Conservation (phyloP, 805 yeast genomes). For the Candida anglica region DNA sequence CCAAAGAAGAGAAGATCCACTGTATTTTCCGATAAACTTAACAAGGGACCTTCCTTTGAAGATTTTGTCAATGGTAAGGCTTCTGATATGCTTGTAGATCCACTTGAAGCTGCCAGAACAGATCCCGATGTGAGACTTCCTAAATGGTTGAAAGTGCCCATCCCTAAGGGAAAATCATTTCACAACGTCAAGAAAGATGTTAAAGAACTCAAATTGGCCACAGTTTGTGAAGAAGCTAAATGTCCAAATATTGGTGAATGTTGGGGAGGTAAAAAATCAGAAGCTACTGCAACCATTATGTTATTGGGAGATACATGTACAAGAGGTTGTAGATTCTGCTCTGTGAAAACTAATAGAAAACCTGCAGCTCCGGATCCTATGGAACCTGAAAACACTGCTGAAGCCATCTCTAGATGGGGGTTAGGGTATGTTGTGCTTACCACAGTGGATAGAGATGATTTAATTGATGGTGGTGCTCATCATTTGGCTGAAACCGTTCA, state of each 20-base stretch:
- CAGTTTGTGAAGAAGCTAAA: slow-evolving; percentile 98
- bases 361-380: slow-evolving; percentile 91
- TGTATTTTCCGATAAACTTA: slow-evolving; percentile 63
- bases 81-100: slow-evolving; percentile 62
- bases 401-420: slow-evolving; percentile 96
- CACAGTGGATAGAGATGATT: slow-evolving; percentile 95
- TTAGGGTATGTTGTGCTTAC: slow-evolving; percentile 96
- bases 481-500: slow-evolving; percentile 87
- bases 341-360: slow-evolving; percentile 85
- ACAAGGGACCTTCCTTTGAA: slow-evolving; percentile 88
- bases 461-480: slow-evolving; percentile 86
- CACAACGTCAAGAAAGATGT: slow-evolving; percentile 80
- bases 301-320: slow-evolving; percentile 98
- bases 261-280: slow-evolving; percentile 96
- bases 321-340: slow-evolving; percentile 97
- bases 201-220: slow-evolving; percentile 81
- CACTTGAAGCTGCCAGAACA: slow-evolving; percentile 67
- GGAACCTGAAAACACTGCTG: slow-evolving; percentile 98
- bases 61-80: slow-evolving; percentile 87
- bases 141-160: slow-evolving; percentile 90
- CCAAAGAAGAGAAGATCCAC: slow-evolving; percentile 48
- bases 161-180: slow-evolving; percentile 90
- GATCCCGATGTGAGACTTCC: slow-evolving; percentile 77
- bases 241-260: slow-evolving; percentile 99
- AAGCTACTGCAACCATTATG: slow-evolving; percentile 98